Conservation (phyloP, 768 basidiomycete species). For the Calocera viscosa region DNA sequence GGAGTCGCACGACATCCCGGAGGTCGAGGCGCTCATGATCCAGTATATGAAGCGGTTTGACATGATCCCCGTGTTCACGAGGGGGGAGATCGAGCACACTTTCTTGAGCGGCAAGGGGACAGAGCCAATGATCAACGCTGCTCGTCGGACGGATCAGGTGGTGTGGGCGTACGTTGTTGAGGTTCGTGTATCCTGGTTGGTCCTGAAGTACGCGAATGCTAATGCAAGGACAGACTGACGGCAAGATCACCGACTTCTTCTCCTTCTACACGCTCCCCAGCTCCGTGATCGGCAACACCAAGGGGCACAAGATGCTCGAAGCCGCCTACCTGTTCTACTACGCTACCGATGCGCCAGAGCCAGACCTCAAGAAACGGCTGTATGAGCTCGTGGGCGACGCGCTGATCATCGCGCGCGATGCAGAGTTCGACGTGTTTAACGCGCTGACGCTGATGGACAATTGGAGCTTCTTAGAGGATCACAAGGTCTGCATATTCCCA, state of each 20-base stretch:
- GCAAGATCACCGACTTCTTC: slow-evolving; percentile 85
- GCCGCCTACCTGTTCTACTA: slow-evolving; percentile 97
- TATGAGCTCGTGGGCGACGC: slow-evolving; percentile 65
- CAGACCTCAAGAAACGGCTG: slow-evolving; percentile 60
- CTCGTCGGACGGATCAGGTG: slow-evolving; percentile 61
- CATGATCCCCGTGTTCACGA: slow-evolving; percentile 57
- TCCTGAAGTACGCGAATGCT: background rate
- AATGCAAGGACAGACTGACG: slow-evolving; percentile 6
- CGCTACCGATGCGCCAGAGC: slow-evolving; percentile 61
- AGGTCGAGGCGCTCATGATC: slow-evolving; percentile 56
- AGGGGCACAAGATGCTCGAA: slow-evolving; percentile 54
- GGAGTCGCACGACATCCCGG: slow-evolving; percentile 60
- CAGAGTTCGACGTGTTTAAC: slow-evolving; percentile 93
- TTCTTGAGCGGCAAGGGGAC: slow-evolving; percentile 60
- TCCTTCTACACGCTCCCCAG: slow-evolving; percentile 97
- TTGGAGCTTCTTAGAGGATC: slow-evolving; percentile 59
- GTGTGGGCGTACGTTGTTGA: slow-evolving; percentile 96
- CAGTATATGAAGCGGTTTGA: slow-evolving; percentile 79
- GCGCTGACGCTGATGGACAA: slow-evolving; percentile 94
- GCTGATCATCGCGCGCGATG: slow-evolving; percentile 57
- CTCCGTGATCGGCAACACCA: slow-evolving; percentile 68
- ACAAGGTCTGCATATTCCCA: slow-evolving; percentile 46
- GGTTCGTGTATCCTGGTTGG: slow-evolving; percentile 33
- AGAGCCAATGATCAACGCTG: slow-evolving; percentile 35
- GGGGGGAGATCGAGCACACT: slow-evolving; percentile 75